Percentiles rank a stretch among this genome's conserved stretches.
Evolutionary conservation across 805 yeast genomes (phyloP).

Genomic region (Teunomyces gatunensis): DNA sequence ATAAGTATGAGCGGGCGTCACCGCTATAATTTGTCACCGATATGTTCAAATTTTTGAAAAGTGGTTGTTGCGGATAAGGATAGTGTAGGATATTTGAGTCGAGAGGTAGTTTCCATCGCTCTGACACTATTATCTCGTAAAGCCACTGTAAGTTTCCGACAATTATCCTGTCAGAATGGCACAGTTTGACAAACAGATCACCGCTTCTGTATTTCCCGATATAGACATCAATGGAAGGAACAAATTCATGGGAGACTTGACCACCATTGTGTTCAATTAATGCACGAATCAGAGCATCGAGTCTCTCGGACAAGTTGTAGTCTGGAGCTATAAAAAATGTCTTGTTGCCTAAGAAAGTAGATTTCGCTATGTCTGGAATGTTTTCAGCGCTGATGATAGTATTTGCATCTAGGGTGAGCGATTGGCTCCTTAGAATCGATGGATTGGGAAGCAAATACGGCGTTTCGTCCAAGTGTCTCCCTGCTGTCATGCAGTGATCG

Average conservation of each 20-base stretch:
- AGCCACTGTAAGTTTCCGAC: slow-evolving; percentile 76
- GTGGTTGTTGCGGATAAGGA: slow-evolving; percentile 56
- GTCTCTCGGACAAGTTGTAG: slow-evolving; percentile 48
- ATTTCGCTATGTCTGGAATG: slow-evolving; percentile 11
- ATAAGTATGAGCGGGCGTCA: slow-evolving; percentile 73
- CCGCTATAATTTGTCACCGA: slow-evolving; percentile 83
- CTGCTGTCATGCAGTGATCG: slow-evolving; percentile 59
- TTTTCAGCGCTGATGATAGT: slow-evolving; percentile 8
- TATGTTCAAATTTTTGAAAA: slow-evolving; percentile 56
- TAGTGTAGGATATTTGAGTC: slow-evolving; percentile 59
- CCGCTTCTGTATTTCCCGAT: slow-evolving; percentile 66
- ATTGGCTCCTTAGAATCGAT: slow-evolving; percentile 6
- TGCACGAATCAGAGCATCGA: slow-evolving; percentile 36
- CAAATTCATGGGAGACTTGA: slow-evolving; percentile 25
- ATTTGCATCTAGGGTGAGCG: slow-evolving; percentile 4
- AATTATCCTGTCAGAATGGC: slow-evolving; percentile 37
- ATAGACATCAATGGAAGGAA: slow-evolving; percentile 35
- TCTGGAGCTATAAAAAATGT: slow-evolving; percentile 54
- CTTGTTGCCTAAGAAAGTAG: slow-evolving; percentile 41
- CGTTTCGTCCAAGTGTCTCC: slow-evolving; percentile 49
- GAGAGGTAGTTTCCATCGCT: slow-evolving; percentile 55
- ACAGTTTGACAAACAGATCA: slow-evolving; percentile 48
- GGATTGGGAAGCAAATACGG: slow-evolving; percentile 49
- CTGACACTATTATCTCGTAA: slow-evolving; percentile 58
- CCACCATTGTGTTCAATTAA: slow-evolving; percentile 60